A percentile compares a stretch with the other conserved stretches of the same genome.
Conservation (phyloP, 768 basidiomycete species). For the Lactifluus rugatus region DNA sequence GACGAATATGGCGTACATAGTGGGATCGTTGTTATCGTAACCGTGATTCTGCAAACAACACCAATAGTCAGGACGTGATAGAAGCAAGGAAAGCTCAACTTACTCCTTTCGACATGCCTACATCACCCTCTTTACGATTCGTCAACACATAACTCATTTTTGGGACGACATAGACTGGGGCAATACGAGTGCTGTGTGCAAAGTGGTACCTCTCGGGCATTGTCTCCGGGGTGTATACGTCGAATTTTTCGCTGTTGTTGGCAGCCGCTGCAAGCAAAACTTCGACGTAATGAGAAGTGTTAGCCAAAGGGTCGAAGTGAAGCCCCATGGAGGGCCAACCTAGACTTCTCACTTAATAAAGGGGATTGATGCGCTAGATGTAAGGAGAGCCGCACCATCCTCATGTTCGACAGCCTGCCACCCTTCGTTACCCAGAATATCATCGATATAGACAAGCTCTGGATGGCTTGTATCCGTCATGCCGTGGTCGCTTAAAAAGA, state of each 20-base stretch:
- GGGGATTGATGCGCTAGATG: background rate
- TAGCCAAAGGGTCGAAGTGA: slow-evolving; percentile 53
- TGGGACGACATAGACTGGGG: slow-evolving; percentile 80
- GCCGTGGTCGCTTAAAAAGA: slow-evolving; percentile 89
- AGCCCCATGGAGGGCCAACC: slow-evolving; percentile 89
- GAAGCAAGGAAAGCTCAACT: slow-evolving; percentile 20
- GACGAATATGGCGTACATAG: slow-evolving; percentile 87
- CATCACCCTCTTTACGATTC: slow-evolving; percentile 47
- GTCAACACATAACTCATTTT: slow-evolving; percentile 74
- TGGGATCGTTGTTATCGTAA: slow-evolving; percentile 66
- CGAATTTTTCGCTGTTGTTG: slow-evolving; percentile 54
- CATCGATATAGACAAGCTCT: slow-evolving; percentile 69
- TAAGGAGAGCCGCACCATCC: slow-evolving; percentile 38
- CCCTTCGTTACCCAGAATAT: slow-evolving; percentile 61
- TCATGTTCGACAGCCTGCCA: slow-evolving; percentile 53
- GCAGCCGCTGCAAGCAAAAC: slow-evolving; percentile 43
- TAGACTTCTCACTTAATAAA: slow-evolving; percentile 15
- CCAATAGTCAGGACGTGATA: background rate
- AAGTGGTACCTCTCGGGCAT: slow-evolving; percentile 84
- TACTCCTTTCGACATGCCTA: slow-evolving; percentile 67
- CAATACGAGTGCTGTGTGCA: slow-evolving; percentile 61
- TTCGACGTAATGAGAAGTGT: slow-evolving; percentile 47
- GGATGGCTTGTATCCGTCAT: slow-evolving; percentile 84
- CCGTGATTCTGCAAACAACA: slow-evolving; percentile 60
- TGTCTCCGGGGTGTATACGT: slow-evolving; percentile 66